A percentile compares a stretch with the other conserved stretches of the same genome.
These are phyloP conservation scores for Porogramme epimiltina DNA, from an alignment of 1,284 basidiomycete genomes.

Conservation along the genomic window DNA sequence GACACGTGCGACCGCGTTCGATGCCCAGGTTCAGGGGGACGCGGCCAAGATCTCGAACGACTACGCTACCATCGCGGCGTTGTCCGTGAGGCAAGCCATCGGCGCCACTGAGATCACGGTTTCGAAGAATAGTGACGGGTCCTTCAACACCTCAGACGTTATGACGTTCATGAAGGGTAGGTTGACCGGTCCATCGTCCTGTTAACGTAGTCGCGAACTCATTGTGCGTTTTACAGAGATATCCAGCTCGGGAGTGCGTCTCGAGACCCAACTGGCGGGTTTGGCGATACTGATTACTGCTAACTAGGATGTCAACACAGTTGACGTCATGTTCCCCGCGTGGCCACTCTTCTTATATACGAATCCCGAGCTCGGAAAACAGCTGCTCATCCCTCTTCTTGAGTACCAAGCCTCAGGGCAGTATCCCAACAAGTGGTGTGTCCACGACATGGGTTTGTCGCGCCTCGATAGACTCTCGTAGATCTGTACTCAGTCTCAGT, in stretches of 20 bases:
- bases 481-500: conserved; percentile 1
- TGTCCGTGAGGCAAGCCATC: conserved; percentile 64
- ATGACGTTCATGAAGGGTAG: conserved; percentile 67
- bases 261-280: too few relatives aligned
- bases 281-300: not conserved
- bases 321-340: conserved; percentile 72
- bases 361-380: conserved; percentile 61
- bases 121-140: conserved; percentile 49
- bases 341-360: conserved; percentile 68
- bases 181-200: not conserved
- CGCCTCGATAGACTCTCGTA: not conserved
- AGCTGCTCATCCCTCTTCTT: conserved; percentile 60
- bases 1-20: conserved; percentile 50
- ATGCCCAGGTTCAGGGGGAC: conserved; percentile 54
- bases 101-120: conserved; percentile 64
- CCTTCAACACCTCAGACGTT: conserved; percentile 57
- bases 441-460: conserved; percentile 59
- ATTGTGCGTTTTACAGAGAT: conserved; percentile 47
- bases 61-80: conserved; percentile 56
- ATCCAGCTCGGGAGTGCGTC: conserved; percentile 62
- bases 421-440: conserved; percentile 64
- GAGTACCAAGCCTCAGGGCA: conserved; percentile 65
- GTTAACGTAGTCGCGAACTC: not conserved
- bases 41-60: conserved; percentile 54
- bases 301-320: conserved; percentile 64